These are phyloP conservation scores for Mucor sp. DNA, from an alignment of 371 early-diverging fungal genomes.

Conservation along the genomic window DNA sequence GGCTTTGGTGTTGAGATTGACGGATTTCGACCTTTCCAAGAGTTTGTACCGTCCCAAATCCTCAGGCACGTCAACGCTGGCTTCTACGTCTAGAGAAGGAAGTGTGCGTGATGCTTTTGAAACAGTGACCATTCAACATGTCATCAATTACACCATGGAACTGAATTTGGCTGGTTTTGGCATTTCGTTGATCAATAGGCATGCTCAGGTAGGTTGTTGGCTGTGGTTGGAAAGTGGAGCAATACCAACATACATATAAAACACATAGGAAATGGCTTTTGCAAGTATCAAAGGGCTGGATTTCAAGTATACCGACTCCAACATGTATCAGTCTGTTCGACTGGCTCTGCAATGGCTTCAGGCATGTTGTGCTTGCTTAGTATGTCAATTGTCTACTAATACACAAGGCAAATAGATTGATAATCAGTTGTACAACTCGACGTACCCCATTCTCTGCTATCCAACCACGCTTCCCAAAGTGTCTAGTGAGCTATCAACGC, in stretches of 20 bases:
- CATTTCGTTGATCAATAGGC: conserved; percentile 71
- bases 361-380: conserved; percentile 6
- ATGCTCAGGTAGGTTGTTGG: conserved; percentile 30
- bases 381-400: background rate
- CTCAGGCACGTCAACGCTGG: conserved; percentile 33
- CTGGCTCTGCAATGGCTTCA: conserved; percentile 79
- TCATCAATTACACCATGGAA: conserved; percentile 34
- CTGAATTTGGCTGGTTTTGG: conserved; percentile 67
- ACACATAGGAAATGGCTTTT: conserved; percentile 73
- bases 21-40: conserved; percentile 68
- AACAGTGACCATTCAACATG: conserved; percentile 45
- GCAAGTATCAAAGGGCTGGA: conserved; percentile 68
- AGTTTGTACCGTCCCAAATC: conserved; percentile 61
- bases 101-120: conserved; percentile 58
- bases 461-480: conserved; percentile 74
- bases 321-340: conserved; percentile 63
- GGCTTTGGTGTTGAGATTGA: conserved; percentile 76
- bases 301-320: conserved; percentile 70
- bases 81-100: conserved; percentile 37
- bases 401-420: conserved; percentile 60
- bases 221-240: too few species aligned
- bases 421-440: conserved; percentile 77
- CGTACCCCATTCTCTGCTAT: conserved; percentile 82
- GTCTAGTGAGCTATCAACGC: conserved; percentile 45
- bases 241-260: too few species aligned